Evolutionary conservation across 75 land plant species (phyloP).

Genomic region (Ceratopteris richardii): DNA sequence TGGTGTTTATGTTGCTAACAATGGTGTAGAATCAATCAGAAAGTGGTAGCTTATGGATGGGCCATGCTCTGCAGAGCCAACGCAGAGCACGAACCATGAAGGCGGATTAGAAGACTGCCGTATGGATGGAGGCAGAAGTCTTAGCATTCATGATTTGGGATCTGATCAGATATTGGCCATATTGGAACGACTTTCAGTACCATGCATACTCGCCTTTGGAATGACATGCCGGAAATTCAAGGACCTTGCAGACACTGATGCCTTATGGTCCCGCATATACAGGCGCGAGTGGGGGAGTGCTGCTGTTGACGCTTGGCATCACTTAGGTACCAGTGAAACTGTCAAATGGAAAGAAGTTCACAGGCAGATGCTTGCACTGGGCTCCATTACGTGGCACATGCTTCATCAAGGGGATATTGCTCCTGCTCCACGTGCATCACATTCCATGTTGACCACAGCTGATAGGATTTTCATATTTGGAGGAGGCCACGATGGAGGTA

Average conservation of each 20-base stretch:
- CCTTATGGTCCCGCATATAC: constrained; percentile 69
- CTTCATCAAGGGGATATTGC: constrained; percentile 31
- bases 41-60: no score
- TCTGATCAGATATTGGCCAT: constrained; percentile 41
- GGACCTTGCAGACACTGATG: constrained; percentile 35
- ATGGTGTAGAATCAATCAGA: no score
- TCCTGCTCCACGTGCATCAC: constrained; percentile 77
- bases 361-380: constrained; percentile 36
- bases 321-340: constrained; percentile 4
- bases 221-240: constrained; percentile 66
- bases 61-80: no score
- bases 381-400: constrained; percentile 39
- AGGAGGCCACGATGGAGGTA: constrained; percentile 96
- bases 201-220: constrained; percentile 58
- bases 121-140: no score
- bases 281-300: constrained; percentile 59
- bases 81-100: no score
- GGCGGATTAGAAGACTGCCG: no score
- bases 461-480: constrained; percentile 67
- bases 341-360: constrained; percentile 52
- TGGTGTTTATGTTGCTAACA: no score
- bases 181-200: constrained; percentile 51
- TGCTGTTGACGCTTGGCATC: constrained; percentile 44
- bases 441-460: constrained; percentile 60
- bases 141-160: constrained; percentile 12